A percentile compares a stretch with the other conserved stretches of the same genome.
phyloP scores from a whole-genome alignment of 495 filamentous ascomycete species.

The Lichenothelia convexa region DNA sequence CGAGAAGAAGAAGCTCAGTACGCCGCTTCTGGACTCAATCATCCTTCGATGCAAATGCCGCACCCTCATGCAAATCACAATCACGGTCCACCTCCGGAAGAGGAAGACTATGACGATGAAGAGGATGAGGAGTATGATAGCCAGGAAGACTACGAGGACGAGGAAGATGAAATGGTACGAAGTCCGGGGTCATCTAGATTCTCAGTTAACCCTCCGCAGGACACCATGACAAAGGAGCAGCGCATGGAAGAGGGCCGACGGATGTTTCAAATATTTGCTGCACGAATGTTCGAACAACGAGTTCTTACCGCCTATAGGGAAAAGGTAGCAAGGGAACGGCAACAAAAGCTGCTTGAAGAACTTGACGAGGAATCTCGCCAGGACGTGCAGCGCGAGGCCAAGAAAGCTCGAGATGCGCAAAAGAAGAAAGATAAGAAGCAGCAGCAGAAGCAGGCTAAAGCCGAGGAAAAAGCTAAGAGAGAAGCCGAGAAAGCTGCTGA shows the following conservation, averaged over 20 bases:
- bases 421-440: slow-evolving; percentile 83
- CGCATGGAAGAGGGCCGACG: slow-evolving; percentile 95
- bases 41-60: slow-evolving; percentile 25
- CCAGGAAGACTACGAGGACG: slow-evolving; percentile 70
- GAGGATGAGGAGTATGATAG: slow-evolving; percentile 79
- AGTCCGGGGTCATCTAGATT: neutral
- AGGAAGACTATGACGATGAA: slow-evolving; percentile 61
- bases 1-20: slow-evolving; percentile 81
- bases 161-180: slow-evolving; percentile 70
- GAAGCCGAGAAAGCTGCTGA: slow-evolving; percentile 88
- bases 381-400: slow-evolving; percentile 63
- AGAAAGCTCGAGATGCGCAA: slow-evolving; percentile 82
- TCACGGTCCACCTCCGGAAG: slow-evolving; percentile 46
- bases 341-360: slow-evolving; percentile 81
- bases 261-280: slow-evolving; percentile 99
- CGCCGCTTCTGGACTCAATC: slow-evolving; percentile 33
- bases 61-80: slow-evolving; percentile 29
- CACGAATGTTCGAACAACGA: slow-evolving; percentile 96
- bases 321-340: slow-evolving; percentile 83
- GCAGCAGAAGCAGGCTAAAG: slow-evolving; percentile 65
- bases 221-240: slow-evolving; percentile 92
- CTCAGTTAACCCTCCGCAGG: slow-evolving; percentile 30
- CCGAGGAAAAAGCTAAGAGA: slow-evolving; percentile 70
- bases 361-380: slow-evolving; percentile 63
- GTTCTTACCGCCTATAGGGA: slow-evolving; percentile 94